A percentile compares a stretch with the other conserved stretches of the same genome.
These are phyloP conservation scores for Neurospora hispaniola DNA, from an alignment of 495 filamentous ascomycete species.

Conservation along the genomic window DNA sequence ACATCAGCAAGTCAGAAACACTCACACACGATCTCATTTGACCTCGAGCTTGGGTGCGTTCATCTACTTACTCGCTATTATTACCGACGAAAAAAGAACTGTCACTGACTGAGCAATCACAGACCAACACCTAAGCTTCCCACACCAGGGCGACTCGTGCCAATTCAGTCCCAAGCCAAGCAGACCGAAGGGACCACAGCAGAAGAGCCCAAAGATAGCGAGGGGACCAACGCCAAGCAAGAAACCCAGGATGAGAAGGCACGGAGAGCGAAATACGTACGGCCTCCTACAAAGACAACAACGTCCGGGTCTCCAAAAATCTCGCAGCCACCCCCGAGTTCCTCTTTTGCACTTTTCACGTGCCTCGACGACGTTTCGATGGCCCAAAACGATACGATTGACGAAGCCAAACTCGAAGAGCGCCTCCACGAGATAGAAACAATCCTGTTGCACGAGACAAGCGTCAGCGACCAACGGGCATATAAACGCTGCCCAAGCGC, in stretches of 20 bases:
- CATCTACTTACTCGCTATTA: background rate
- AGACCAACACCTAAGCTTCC: background rate
- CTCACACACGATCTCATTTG: background rate
- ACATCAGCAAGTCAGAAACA: background rate
- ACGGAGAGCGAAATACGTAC: background rate
- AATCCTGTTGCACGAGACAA: slow-evolving; percentile 7
- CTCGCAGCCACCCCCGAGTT: background rate
- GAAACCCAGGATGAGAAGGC: background rate
- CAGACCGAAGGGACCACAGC: background rate
- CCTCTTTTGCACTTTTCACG: slow-evolving; percentile 2
- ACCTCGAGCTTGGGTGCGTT: background rate
- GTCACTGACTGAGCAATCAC: background rate
- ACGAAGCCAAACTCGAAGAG: slow-evolving; percentile 4
- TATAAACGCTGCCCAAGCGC: slow-evolving; percentile 7
- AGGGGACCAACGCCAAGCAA: background rate
- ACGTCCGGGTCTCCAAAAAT: background rate
- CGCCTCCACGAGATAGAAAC: slow-evolving; percentile 11
- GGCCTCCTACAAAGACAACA: background rate
- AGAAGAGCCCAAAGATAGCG: background rate
- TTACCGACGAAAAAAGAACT: background rate
- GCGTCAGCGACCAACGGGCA: slow-evolving; percentile 8
- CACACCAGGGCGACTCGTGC: background rate
- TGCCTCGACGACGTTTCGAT: slow-evolving; percentile 3
- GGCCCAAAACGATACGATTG: background rate
- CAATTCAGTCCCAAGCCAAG: background rate